Conservation (phyloP, 1,284 basidiomycete genomes). For the Papiliotrema laurentii region DNA sequence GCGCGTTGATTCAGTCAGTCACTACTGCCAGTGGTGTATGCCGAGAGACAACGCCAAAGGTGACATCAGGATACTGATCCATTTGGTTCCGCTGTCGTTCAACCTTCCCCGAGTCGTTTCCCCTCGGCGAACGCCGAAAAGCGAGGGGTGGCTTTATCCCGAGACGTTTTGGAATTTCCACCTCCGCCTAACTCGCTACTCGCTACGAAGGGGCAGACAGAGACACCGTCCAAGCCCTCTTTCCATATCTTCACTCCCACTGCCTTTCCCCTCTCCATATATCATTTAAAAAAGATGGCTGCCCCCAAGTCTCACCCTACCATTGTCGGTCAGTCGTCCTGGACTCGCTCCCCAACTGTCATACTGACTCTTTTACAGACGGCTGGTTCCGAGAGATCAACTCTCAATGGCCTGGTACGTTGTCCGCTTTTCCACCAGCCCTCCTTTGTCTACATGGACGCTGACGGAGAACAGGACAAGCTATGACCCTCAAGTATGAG, state of each 20-base stretch:
- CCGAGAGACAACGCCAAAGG: too few relatives aligned
- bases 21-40: too few relatives aligned
- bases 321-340: constrained; percentile 35
- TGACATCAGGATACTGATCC: too few relatives aligned
- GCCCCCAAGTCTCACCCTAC: constrained; percentile 36
- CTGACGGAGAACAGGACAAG: constrained; percentile 56
- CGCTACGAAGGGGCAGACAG: too few relatives aligned
- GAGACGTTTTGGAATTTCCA: too few relatives aligned
- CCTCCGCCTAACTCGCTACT: too few relatives aligned
- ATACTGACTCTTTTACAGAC: too few relatives aligned
- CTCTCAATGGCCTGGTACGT: constrained; percentile 84
- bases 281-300: constrained; percentile 22
- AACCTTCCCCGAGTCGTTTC: too few relatives aligned
- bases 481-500: constrained; percentile 79
- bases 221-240: not conserved
- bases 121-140: too few relatives aligned
- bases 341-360: not conserved
- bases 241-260: not conserved
- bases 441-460: constrained; percentile 13
- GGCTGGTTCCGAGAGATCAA: constrained; percentile 98
- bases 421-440: constrained; percentile 2
- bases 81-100: too few relatives aligned
- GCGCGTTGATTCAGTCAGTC: too few relatives aligned
- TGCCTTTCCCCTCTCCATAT: not conserved
- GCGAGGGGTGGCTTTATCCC: too few relatives aligned